These are phyloP conservation scores for Lactifluus piperatus DNA, from an alignment of 768 basidiomycete genomes.

Conservation along the genomic window DNA sequence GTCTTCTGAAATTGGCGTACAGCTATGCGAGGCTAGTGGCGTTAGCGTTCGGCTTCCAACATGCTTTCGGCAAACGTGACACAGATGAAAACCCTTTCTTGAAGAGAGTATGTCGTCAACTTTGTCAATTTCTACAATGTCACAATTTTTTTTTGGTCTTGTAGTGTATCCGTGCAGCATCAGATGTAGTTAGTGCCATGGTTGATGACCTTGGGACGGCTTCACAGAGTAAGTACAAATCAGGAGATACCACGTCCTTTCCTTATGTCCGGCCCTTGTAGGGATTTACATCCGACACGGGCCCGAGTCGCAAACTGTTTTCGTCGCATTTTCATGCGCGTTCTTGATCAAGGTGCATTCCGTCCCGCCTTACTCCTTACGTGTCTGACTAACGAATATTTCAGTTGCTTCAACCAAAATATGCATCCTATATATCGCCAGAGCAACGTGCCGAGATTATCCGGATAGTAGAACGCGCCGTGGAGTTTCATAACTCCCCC, in stretches of 20 bases:
- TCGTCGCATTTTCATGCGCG: constrained; percentile 27
- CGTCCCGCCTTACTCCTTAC: neutral
- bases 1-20: constrained; percentile 51
- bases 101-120: constrained; percentile 41
- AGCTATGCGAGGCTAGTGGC: constrained; percentile 63
- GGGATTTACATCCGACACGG: constrained; percentile 25
- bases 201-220: constrained; percentile 50
- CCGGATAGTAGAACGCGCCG: constrained; percentile 20
- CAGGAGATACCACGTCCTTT: neutral
- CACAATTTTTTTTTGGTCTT: constrained; percentile 2
- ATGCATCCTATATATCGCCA: constrained; percentile 21
- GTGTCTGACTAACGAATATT: neutral
- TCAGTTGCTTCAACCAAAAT: constrained; percentile 26
- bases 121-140: neutral
- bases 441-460: constrained; percentile 23
- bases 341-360: constrained; percentile 26
- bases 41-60: constrained; percentile 70
- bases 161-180: constrained; percentile 60
- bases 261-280: neutral
- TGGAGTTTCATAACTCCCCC: constrained; percentile 24
- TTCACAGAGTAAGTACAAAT: constrained; percentile 38
- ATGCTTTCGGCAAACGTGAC: constrained; percentile 54
- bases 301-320: constrained; percentile 27
- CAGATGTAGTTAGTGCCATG: constrained; percentile 54
- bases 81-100: constrained; percentile 59